phyloP scores from a whole-genome alignment of 768 basidiomycete genomes.

The Termitomyces bulborhizus region DNA sequence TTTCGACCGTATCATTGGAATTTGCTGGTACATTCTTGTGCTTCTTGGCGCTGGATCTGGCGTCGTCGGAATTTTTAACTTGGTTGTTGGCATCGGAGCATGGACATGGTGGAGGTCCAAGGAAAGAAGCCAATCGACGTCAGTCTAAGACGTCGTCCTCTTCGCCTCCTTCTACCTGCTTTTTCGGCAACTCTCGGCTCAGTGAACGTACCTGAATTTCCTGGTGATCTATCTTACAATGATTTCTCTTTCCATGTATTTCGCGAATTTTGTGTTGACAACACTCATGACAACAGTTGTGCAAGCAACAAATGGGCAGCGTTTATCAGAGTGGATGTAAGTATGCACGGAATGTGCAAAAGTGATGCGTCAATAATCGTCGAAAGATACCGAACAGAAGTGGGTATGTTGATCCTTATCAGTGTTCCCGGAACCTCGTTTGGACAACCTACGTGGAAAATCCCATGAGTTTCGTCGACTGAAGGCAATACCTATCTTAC shows the following conservation, averaged over 20 bases:
- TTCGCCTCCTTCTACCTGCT: neutral
- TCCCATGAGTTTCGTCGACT: neutral
- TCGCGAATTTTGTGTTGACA: neutral
- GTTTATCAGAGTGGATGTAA: neutral
- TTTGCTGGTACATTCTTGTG: constrained; percentile 72
- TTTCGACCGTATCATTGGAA: constrained; percentile 72
- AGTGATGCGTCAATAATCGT: neutral
- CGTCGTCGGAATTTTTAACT: constrained; percentile 65
- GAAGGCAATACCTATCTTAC: neutral
- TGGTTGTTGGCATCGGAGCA: constrained; percentile 58
- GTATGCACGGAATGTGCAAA: neutral
- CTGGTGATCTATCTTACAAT: neutral
- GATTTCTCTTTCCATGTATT: neutral
- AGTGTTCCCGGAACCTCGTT: neutral
- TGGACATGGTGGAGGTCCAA: constrained; percentile 54
- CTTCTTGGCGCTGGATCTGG: constrained; percentile 74
- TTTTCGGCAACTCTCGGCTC: neutral
- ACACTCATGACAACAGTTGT: neutral
- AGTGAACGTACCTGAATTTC: neutral
- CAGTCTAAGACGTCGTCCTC: neutral
- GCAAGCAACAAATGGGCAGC: neutral
- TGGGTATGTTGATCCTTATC: neutral
- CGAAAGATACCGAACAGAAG: neutral
- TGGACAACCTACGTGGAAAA: neutral
- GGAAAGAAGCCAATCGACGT: constrained; percentile 3